Percentiles rank a stretch among this genome's conserved stretches.
Conservation (phyloP, 2,329 filamentous ascomycete genomes). For the Chaetomium globosum region DNA sequence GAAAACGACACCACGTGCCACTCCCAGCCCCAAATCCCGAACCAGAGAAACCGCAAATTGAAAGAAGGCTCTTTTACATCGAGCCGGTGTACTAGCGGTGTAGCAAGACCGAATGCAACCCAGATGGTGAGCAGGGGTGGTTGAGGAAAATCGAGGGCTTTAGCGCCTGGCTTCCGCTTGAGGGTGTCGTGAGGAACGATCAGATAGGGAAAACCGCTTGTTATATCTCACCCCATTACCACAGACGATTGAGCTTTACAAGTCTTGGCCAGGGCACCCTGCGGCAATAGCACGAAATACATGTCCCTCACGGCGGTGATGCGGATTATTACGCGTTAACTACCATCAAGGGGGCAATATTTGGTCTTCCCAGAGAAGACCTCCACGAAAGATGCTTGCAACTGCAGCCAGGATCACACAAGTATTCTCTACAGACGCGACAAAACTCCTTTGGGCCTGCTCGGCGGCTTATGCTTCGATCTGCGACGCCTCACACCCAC, state of each 20-base stretch:
- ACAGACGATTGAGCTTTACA: background rate
- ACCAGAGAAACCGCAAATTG: too few species aligned
- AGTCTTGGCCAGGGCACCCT: background rate
- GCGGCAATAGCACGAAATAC: background rate
- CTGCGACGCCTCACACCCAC: background rate
- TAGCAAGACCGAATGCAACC: background rate
- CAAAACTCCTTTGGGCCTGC: background rate
- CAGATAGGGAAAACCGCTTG: background rate
- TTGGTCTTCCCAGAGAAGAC: background rate
- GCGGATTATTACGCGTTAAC: background rate
- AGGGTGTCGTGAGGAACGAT: background rate
- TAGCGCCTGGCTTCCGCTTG: too few species aligned
- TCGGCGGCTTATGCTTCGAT: background rate
- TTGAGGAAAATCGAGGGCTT: background rate
- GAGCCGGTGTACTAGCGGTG: background rate
- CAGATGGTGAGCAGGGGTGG: background rate
- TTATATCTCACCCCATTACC: background rate
- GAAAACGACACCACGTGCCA: too few species aligned
- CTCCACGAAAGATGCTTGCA: background rate
- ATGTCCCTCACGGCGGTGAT: background rate
- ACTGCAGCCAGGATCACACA: background rate
- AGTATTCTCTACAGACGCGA: background rate
- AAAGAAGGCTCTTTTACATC: background rate
- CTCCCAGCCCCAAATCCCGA: background rate
- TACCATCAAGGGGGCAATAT: background rate